Percentiles rank a stretch among this genome's conserved stretches.
Evolutionary conservation across 75 land plant species (phyloP).

Genomic region (Larix kaempferi): DNA sequence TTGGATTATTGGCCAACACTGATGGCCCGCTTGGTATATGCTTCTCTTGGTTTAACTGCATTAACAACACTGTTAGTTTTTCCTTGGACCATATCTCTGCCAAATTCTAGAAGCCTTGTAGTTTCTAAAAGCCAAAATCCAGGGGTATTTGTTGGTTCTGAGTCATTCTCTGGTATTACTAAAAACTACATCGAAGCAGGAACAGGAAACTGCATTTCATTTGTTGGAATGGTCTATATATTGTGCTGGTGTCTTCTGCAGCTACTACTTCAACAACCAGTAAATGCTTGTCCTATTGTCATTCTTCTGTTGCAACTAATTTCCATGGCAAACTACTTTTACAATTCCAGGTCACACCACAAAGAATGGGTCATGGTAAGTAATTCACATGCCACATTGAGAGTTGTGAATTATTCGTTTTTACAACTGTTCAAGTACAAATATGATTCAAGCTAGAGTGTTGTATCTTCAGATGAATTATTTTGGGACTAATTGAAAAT

Average conservation of each 20-base stretch:
- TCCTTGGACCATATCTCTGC: constrained; percentile 60
- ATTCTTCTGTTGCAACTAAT: constrained; percentile 59
- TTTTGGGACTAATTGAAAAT: neutral
- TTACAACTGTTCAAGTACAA: neutral
- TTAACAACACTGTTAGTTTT: constrained; percentile 22
- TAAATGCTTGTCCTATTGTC: constrained; percentile 61
- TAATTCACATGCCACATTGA: neutral
- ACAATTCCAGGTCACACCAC: constrained; percentile 4
- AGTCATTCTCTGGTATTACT: neutral
- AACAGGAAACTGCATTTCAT: constrained; percentile 20
- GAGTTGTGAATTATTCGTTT: neutral
- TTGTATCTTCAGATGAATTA: neutral
- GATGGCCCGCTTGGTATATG: constrained; percentile 50
- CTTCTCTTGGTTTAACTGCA: constrained; percentile 25
- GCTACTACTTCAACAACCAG: constrained; percentile 76
- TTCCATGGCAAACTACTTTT: constrained; percentile 35
- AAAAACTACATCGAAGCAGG: constrained; percentile 10
- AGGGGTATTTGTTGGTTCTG: neutral
- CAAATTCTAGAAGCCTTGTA: neutral
- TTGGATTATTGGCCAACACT: constrained; percentile 33
- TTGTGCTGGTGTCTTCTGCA: constrained; percentile 85
- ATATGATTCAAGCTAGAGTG: neutral
- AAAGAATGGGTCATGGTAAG: constrained; percentile 69
- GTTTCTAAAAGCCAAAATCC: constrained; percentile 5
- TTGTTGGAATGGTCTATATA: constrained; percentile 51